Percentiles rank a stretch among this genome's conserved stretches.
Evolutionary conservation across 2,329 filamentous ascomycete species (phyloP).

Genomic region (Sporothrix euskadiensis): DNA sequence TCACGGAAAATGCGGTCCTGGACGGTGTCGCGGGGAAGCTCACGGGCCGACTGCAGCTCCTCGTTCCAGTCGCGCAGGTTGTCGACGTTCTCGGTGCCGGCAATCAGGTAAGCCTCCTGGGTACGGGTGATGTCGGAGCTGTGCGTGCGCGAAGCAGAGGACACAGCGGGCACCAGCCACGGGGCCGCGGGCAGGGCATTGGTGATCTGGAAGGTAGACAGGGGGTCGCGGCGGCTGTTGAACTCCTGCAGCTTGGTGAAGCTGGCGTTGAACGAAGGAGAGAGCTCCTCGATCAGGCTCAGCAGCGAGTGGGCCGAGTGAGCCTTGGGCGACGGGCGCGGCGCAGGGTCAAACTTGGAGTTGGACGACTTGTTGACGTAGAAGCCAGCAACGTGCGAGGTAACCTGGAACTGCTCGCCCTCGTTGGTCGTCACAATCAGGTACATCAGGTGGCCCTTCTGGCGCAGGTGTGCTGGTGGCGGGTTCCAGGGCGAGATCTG

Average conservation of each 20-base stretch:
- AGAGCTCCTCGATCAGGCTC: slow-evolving; percentile 73
- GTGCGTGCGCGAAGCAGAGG: slow-evolving; percentile 67
- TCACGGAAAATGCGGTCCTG: slow-evolving; percentile 97
- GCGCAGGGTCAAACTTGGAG: slow-evolving; percentile 89
- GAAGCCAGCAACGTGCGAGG: slow-evolving; percentile 90
- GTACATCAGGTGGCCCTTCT: slow-evolving; percentile 91
- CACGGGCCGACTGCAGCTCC: slow-evolving; percentile 94
- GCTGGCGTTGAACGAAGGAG: slow-evolving; percentile 74
- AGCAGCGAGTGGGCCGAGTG: slow-evolving; percentile 83
- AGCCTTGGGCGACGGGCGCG: slow-evolving; percentile 74
- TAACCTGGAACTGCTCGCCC: slow-evolving; percentile 92
- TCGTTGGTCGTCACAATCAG: slow-evolving; percentile 87
- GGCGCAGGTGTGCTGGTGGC: slow-evolving; percentile 84
- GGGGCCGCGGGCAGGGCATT: slow-evolving; percentile 91
- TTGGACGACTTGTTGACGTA: slow-evolving; percentile 97
- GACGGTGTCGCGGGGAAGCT: slow-evolving; percentile 88
- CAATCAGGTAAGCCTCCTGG: slow-evolving; percentile 88
- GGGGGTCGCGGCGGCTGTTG: slow-evolving; percentile 80
- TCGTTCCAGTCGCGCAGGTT: slow-evolving; percentile 98
- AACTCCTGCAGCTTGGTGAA: slow-evolving; percentile 80
- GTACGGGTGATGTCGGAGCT: slow-evolving; percentile 81
- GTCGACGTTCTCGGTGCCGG: slow-evolving; percentile 90
- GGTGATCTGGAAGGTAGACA: slow-evolving; percentile 92
- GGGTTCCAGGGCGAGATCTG: slow-evolving; percentile 95
- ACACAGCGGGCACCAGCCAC: slow-evolving; percentile 77